Base-by-base conservation (phyloP, 2,329 filamentous ascomycete genomes). In the Exophiala dermatitidis region DNA sequence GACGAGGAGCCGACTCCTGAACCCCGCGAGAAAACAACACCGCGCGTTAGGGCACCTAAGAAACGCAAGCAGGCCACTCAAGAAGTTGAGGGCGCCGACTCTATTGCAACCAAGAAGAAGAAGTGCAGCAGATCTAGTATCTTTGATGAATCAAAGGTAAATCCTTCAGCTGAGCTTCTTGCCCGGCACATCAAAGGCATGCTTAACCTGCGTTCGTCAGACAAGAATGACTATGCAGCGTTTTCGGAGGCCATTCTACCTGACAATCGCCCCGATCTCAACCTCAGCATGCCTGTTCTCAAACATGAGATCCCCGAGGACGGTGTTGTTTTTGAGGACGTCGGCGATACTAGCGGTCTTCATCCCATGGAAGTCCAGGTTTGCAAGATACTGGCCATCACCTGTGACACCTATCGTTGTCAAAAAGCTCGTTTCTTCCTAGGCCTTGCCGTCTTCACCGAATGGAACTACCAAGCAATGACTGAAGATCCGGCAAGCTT, bases 351-450 rank as follows among this genome's bases (percentile, higher is more conserved):
- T 7, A 44, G 9, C 19, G 49, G 28, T 31, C 50, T 59, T 29
- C 50, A 54, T 37, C 12, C 44, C 7, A 30, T 28, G 1, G 57
- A 59, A 38, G 19, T 53, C 6, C 5, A 3, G n/a, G 30, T 59
- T 19, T 56, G 53, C 53, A 32, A 50, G 1, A 5, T 44, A 5
- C 31, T 53, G 31, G 41, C 32, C n/a, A 49, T 56, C 38, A 31
- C 43, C 2, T 34, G 30, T 28, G 52, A 51, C 37, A 29, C 46
- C 6, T 58, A 58, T 45, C 53, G 53, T 5, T 58, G 56, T 37
- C 56, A 58, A 30, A 55, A 56, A 38, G 45, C 43, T 2, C 56
- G 53, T 29, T 42, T 50, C 44, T 58, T 58, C 37, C 42, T 58
- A 28, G 53, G 52, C 26, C 49, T 58, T 6, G 53, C 53, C 10